These are phyloP conservation scores for Hordeum vulgare DNA, from an alignment of 176 grass and related monocot genomes.

Conservation along the genomic window DNA sequence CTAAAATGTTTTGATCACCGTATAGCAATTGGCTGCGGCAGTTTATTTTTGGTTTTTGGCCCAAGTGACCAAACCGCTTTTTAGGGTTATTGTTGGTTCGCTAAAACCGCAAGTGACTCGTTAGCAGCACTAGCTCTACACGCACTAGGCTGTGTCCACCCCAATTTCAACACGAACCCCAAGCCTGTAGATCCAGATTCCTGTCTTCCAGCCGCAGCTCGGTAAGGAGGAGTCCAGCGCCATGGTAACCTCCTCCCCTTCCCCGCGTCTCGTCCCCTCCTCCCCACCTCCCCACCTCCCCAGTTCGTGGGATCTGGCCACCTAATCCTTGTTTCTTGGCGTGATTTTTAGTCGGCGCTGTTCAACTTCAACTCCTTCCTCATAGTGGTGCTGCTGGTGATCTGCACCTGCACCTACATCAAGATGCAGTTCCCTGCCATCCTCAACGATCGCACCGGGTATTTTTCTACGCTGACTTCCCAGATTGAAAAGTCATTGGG, in stretches of 20 bases:
- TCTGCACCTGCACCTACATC: conserved; percentile 92
- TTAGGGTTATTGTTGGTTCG: too few species aligned
- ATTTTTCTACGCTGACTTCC: neutral
- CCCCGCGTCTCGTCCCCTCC: neutral
- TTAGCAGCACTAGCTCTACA: too few species aligned
- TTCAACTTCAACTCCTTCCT: conserved; percentile 97
- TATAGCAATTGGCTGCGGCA: too few species aligned
- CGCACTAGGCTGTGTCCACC: neutral
- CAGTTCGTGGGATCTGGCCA: neutral
- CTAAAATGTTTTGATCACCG: too few species aligned
- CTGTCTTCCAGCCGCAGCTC: neutral
- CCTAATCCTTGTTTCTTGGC: neutral
- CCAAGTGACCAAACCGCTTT: too few species aligned
- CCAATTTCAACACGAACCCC: too few species aligned
- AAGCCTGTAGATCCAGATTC: neutral
- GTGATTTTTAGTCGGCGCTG: conserved; percentile 58
- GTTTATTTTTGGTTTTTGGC: too few species aligned
- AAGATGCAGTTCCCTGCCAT: conserved; percentile 94
- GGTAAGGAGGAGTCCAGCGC: neutral
- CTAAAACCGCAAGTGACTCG: too few species aligned
- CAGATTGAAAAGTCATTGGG: neutral
- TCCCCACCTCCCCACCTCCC: neutral
- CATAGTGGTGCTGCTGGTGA: conserved; percentile 80
- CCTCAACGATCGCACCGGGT: conserved; percentile 59
- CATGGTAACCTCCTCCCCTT: neutral